Evolutionary conservation across 257 asterid genomes (phyloP), one percentile per base, ranked within the genome.

Genomic region (Gentiana macrophylla): DNA sequence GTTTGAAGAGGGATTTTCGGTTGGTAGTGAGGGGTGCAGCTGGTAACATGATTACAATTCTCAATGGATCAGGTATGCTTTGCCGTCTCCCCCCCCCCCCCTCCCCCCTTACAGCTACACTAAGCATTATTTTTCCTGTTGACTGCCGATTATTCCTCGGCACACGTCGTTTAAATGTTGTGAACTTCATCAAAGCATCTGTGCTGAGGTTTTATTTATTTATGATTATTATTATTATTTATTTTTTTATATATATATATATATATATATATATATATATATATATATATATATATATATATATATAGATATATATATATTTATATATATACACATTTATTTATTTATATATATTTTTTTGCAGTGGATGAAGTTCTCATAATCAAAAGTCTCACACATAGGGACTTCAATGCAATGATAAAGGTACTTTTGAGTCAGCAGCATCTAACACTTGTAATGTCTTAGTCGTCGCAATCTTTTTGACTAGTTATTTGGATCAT

Each of bases 11-110:
- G 69, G 97, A 85, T 74, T 88, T 92, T 56, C 98, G 98, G 60
- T 82, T 92, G 45, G 97, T 88, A 50, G 98, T 92, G 52, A 73
- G 98, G 71, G 98, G 98, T 70, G 95, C 95, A 63, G 98, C 98
- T 15, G 81, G 97, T 60, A 88, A 88, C 78, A 92, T 92, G 98
- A 72, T 85, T 64, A 53, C 83, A 32, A 85, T 92, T 72, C 95
- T 92, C 71, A 83, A 81, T 12, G 98, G 98, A 47, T 92, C 98
- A 68, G 94, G 98, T 92, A 72, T 60, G n/a, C 45, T 59, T 4
- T 10, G 6, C 2, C 6, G 32, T 34, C 13, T 52, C 41, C 38
- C 3, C 32, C 37, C 7, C 24, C 13, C 24, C 24, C 24, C 24
- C 0, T 15, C 24, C 24, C 24, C 24, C 24, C 24, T 15, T 35